These are phyloP conservation scores for Floccularia luteovirens DNA, from an alignment of 768 basidiomycete species.

Conservation along the genomic window DNA sequence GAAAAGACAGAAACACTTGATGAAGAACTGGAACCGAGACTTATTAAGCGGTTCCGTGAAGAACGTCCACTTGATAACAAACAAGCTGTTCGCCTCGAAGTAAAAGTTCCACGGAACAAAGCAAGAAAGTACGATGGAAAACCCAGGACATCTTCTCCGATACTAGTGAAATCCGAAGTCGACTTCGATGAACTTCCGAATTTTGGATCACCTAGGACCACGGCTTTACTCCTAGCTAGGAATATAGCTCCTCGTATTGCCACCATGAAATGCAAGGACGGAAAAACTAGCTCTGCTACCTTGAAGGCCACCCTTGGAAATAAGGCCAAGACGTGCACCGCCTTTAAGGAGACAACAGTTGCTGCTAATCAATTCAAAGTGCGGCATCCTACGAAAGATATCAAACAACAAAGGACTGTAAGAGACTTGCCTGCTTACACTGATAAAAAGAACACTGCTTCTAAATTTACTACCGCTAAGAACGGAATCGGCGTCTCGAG, in stretches of 20 bases:
- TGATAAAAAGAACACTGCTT: too few relatives aligned
- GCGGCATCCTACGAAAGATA: too few relatives aligned
- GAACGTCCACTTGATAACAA: too few relatives aligned
- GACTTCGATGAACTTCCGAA: constrained; percentile 25
- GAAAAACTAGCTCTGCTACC: constrained; percentile 7
- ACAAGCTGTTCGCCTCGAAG: too few relatives aligned
- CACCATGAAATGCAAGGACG: constrained; percentile 21
- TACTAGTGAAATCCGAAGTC: constrained; percentile 6
- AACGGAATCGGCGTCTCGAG: too few relatives aligned
- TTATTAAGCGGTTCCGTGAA: constrained; percentile 2
- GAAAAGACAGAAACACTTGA: neutral
- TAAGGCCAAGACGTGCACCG: too few relatives aligned
- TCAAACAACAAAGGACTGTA: too few relatives aligned
- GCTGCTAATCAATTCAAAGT: too few relatives aligned
- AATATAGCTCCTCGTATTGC: constrained; percentile 11
- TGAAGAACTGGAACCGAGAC: neutral
- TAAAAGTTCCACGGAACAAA: too few relatives aligned
- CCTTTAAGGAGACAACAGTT: too few relatives aligned
- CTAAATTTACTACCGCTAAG: too few relatives aligned
- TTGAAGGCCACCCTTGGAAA: neutral
- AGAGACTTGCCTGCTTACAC: too few relatives aligned
- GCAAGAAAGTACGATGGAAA: constrained; percentile 25
- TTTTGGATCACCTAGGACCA: neutral
- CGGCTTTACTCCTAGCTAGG: constrained; percentile 5
- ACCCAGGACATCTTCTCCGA: constrained; percentile 22